Conservation (phyloP, 73 alveolate genomes). For the Paramecium biaurelia region DNA sequence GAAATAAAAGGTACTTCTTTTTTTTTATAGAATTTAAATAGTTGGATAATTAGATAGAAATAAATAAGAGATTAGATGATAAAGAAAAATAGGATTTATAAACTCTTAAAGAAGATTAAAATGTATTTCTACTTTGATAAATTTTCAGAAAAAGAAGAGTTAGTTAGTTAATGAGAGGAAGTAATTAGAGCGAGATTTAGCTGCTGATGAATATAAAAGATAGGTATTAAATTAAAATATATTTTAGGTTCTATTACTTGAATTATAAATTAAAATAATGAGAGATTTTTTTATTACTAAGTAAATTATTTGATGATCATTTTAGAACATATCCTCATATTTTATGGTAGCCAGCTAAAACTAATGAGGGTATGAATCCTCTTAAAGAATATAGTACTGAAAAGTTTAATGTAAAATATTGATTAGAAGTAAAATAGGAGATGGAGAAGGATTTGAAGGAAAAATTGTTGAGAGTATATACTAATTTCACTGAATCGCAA, state of each 20-base stretch:
- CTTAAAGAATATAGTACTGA: constrained; percentile 14
- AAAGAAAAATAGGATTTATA: neutral
- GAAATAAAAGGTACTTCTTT: neutral
- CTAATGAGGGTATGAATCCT: constrained; percentile 48
- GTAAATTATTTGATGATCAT: neutral
- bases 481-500: neutral
- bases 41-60: constrained; percentile 26
- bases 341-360: constrained; percentile 40
- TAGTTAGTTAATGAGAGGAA: neutral
- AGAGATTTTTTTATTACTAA: constrained; percentile 17
- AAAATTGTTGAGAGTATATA: neutral
- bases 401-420: neutral
- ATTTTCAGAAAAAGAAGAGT: neutral
- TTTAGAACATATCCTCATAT: constrained; percentile 28
- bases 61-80: constrained; percentile 10
- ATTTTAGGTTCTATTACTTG: constrained; percentile 3
- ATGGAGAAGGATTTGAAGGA: constrained; percentile 27
- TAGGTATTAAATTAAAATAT: neutral
- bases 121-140: neutral
- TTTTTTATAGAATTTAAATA: neutral
- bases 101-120: neutral
- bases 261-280: constrained; percentile 7
- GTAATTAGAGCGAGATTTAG: neutral
- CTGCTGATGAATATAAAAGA: constrained; percentile 45
- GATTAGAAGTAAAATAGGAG: neutral